Percentiles rank a stretch among this genome's conserved stretches.
Evolutionary conservation across 495 filamentous ascomycete genomes (phyloP).

Genomic region (Podospora comata): DNA sequence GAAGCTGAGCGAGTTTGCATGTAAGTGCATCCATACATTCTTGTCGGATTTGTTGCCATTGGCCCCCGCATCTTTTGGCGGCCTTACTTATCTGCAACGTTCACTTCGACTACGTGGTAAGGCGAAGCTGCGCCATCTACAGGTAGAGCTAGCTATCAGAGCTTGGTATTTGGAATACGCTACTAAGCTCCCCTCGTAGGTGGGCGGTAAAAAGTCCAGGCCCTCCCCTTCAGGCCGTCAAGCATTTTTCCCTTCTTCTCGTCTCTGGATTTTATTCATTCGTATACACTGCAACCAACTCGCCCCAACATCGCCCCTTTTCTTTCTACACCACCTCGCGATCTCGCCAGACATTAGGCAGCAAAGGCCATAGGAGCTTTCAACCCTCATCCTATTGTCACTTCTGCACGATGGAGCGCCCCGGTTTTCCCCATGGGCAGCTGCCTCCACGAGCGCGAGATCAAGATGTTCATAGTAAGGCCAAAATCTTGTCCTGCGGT

Average conservation of each 20-base stretch:
- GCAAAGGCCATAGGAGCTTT: background rate
- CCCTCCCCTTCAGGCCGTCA: background rate
- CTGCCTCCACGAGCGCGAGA: slow-evolving; percentile 1
- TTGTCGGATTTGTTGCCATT: background rate
- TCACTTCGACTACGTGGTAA: background rate
- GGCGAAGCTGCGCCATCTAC: background rate
- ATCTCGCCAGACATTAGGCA: slow-evolving; percentile 1
- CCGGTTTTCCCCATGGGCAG: background rate
- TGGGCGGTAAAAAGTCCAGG: background rate
- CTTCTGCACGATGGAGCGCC: slow-evolving; percentile 15
- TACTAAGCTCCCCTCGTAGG: background rate
- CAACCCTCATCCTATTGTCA: background rate
- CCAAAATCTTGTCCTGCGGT: slow-evolving; percentile 32
- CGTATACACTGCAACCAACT: background rate
- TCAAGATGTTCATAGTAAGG: slow-evolving; percentile 8
- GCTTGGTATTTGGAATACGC: background rate
- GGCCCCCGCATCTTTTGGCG: background rate
- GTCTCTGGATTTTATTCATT: background rate
- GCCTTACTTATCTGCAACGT: background rate
- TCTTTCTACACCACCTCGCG: background rate
- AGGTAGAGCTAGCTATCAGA: background rate
- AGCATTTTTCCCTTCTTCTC: background rate
- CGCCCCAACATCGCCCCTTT: background rate
- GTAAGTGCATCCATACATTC: background rate
- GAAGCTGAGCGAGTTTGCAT: background rate